phyloP scores from a whole-genome alignment of 805 yeast genomes.

The Myxozyma neglecta region DNA sequence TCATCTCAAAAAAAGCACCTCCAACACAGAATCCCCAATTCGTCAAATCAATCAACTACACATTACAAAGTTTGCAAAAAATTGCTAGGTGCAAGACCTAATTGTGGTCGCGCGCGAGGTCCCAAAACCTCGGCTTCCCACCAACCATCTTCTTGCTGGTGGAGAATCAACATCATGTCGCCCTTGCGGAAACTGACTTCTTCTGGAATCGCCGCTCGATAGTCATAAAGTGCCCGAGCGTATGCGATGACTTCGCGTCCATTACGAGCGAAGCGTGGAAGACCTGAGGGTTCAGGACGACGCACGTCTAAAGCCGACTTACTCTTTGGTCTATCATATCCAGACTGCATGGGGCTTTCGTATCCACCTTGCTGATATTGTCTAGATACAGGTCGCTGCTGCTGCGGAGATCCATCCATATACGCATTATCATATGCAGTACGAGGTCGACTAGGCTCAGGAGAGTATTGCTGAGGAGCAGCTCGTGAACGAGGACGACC shows the following conservation, averaged over 20 bases:
- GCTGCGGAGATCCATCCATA: slow-evolving; percentile 7
- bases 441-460: slow-evolving; percentile 3
- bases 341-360: background rate
- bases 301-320: slow-evolving; percentile 30
- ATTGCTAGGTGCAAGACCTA: slow-evolving; percentile 68
- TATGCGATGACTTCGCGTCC: slow-evolving; percentile 57
- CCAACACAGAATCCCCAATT: background rate
- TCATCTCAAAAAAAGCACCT: background rate
- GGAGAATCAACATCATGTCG: slow-evolving; percentile 54
- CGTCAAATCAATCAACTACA: background rate
- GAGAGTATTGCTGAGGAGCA: background rate
- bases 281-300: slow-evolving; percentile 19
- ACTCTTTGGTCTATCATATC: slow-evolving; percentile 17
- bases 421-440: background rate
- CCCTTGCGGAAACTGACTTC: slow-evolving; percentile 61
- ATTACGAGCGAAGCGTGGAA: slow-evolving; percentile 37
- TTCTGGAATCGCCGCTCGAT: slow-evolving; percentile 59
- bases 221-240: slow-evolving; percentile 56
- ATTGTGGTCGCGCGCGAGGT: slow-evolving; percentile 38
- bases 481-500: slow-evolving; percentile 23
- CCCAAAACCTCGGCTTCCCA: slow-evolving; percentile 65
- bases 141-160: slow-evolving; percentile 71
- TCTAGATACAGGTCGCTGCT: slow-evolving; percentile 10
- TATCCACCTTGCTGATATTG: slow-evolving; percentile 4
- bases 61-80: slow-evolving; percentile 37